Evolutionary conservation across 257 asterid species (phyloP), one percentile per base, ranked within the genome.

Genomic region (Primulina eburnea): DNA sequence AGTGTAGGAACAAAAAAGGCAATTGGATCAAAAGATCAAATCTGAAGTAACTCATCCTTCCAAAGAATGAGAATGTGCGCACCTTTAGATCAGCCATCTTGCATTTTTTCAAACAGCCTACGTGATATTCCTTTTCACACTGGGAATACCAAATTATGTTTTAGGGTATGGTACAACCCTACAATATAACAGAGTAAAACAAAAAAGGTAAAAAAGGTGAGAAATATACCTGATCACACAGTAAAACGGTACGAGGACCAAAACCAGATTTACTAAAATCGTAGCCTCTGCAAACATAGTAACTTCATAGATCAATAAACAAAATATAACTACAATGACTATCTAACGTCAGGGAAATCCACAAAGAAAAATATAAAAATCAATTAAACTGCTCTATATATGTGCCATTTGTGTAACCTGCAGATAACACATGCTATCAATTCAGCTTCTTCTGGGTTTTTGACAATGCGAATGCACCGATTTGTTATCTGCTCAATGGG

Each of bases 121-220:
- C 95, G 71, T 94, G 99, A 84, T 89, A 94, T 76, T 91, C 99
- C 82, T 82, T 94, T 86, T 94, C 99, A 38, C 99, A 94, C 99
- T 94, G 84, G 53, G 79, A 82, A 55, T 16, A 69, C 62, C 57
- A 73, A 55, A 53, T 62, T 71, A 65, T 34, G 47, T 50, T 52
- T 78, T 71, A 77, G 75, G 29, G n/a, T 43, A 60, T 35, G 52
- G 56, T 32, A 50, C 60, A 32, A 32, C 34, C 34, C 4, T 32
- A 32, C 34, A 60, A 37, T 16, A 76, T 50, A 30, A 50, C 14
- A 37, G 69, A 30, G 59, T 34, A 62, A 20, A 4, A 75, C 33
- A 57, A 50, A 20, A 16, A 17, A 17, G 4, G 55, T 14, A 47
- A 47, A 14, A 12, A 67, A 68, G 67, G 75, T 29, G 65, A 77